Evolutionary conservation across 2,329 filamentous ascomycete species (phyloP).

Genomic region (Exophiala sp.): DNA sequence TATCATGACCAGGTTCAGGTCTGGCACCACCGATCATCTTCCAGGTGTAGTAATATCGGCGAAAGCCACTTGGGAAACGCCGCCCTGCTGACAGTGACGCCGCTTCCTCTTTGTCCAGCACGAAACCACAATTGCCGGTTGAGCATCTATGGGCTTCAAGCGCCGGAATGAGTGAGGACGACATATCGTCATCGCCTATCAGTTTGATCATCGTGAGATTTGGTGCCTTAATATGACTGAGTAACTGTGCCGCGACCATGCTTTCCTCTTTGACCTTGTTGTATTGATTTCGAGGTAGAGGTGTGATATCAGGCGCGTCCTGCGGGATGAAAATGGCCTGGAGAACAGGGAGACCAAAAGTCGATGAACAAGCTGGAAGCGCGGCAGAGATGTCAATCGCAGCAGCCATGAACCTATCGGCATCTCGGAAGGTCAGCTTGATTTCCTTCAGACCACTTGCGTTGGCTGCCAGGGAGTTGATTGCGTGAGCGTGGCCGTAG

Average conservation of each 20-base stretch:
- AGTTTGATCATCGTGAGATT: slow-evolving; percentile 5
- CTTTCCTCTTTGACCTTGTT: too few relatives aligned
- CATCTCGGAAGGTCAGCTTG: not conserved
- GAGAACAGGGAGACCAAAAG: slow-evolving; percentile 1
- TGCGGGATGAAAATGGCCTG: not conserved
- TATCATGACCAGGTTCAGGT: not conserved
- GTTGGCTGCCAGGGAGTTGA: not conserved
- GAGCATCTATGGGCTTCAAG: slow-evolving; percentile 2
- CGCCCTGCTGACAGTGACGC: not conserved
- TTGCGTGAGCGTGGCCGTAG: slow-evolving; percentile 1
- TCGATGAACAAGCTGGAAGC: slow-evolving; percentile 2
- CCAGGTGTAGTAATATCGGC: not conserved
- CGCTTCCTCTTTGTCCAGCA: not conserved
- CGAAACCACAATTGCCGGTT: slow-evolving; percentile 1
- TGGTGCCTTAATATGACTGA: not conserved
- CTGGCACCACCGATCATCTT: not conserved
- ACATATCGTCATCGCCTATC: slow-evolving; percentile 1
- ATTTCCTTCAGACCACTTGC: slow-evolving; percentile 2
- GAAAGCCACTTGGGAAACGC: too few relatives aligned
- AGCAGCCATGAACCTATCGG: slow-evolving; percentile 1
- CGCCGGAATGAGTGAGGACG: not conserved
- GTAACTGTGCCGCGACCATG: not conserved
- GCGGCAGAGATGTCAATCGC: slow-evolving; percentile 7
- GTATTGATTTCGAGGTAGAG: too few relatives aligned
- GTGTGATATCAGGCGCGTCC: too few relatives aligned